Evolutionary conservation across 768 basidiomycete species (phyloP), one percentile per base, ranked within the genome.

Genomic region (Cyathus striatus): DNA sequence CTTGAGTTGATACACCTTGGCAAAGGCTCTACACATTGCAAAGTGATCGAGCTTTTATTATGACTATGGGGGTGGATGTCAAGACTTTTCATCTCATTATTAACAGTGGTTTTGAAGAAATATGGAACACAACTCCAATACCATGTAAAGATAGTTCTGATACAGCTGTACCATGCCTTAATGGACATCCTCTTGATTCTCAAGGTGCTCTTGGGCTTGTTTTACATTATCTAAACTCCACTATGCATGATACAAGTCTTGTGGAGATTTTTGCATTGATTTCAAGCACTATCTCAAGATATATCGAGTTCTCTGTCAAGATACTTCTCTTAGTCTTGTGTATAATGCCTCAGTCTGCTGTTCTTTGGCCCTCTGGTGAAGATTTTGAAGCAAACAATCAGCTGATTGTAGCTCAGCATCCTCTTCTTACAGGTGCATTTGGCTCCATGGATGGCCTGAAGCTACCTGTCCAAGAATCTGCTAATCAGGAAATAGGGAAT

Each of bases 401-500:
- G 4, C 54, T 65, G 4, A 60, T 67, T 25, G 17, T 39, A 6
- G 49, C 23, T 6, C 44, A 46, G 4, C 63, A 66, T 45, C 58
- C 62, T 21, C 51, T 46, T 6, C 58, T 71, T 18, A 35, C 17
- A 14, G 66, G 69, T 2, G 68, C 66, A 5, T 73, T 73, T 54
- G 66, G 57, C 3, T 61, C 54, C 16, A 66, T 74, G 10, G 66
- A 73, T 61, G 68, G 72, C 1, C 47, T 72, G 0, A 68, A 66
- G 37, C 50, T 74, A 14, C 53, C 58, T 2, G 58, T 62, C 0
- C 59, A 70, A 43, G 59, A 56, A 6, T 66, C 65, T 0, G 52
- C 56, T 26, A 66, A 75, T 53, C 44, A 50, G 1, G 64, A 69
- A 2, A 57, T 73, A 20, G 68, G 74, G 49, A 76, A 76, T 53